phyloP scores from a whole-genome alignment of 257 asterid genomes.

The Plantago major region DNA sequence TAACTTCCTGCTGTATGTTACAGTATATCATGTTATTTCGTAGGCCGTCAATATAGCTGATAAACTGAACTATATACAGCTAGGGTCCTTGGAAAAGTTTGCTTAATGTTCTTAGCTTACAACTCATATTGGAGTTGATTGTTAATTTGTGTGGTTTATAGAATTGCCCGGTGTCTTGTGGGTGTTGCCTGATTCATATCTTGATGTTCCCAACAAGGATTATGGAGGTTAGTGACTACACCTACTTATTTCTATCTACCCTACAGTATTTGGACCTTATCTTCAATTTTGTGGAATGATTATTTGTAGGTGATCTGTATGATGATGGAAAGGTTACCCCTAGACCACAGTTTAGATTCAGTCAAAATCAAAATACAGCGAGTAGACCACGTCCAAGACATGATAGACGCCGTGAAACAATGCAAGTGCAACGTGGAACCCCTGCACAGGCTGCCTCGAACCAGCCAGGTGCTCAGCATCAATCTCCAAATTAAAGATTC shows the following conservation, averaged over 20 bases:
- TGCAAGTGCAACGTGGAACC: slow-evolving; percentile 62
- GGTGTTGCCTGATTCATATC: slow-evolving; percentile 90
- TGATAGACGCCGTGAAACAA: slow-evolving; percentile 72
- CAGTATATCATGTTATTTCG: not conserved
- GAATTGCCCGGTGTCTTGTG: slow-evolving; percentile 71
- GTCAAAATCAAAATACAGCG: slow-evolving; percentile 46
- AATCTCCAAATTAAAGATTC: slow-evolving; percentile 8
- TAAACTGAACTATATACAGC: not conserved
- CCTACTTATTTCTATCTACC: not conserved
- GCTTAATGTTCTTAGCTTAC: not conserved
- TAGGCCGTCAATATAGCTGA: not conserved
- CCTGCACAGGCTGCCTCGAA: slow-evolving; percentile 18
- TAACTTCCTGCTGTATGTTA: not conserved
- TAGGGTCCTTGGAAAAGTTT: slow-evolving; percentile 3
- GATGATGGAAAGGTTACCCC: slow-evolving; percentile 76
- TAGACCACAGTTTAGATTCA: slow-evolving; percentile 70
- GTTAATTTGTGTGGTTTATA: slow-evolving; percentile 22
- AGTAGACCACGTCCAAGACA: slow-evolving; percentile 72
- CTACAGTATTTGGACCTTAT: not conserved
- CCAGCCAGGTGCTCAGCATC: slow-evolving; percentile 9
- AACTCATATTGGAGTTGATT: slow-evolving; percentile 5
- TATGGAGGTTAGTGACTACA: slow-evolving; percentile 61
- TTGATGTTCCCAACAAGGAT: slow-evolving; percentile 80
- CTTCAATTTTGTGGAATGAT: slow-evolving; percentile 18
- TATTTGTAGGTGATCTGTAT: slow-evolving; percentile 57